Conservation (phyloP, 2,329 filamentous ascomycete genomes). For the Ophiocordyceps australis region DNA sequence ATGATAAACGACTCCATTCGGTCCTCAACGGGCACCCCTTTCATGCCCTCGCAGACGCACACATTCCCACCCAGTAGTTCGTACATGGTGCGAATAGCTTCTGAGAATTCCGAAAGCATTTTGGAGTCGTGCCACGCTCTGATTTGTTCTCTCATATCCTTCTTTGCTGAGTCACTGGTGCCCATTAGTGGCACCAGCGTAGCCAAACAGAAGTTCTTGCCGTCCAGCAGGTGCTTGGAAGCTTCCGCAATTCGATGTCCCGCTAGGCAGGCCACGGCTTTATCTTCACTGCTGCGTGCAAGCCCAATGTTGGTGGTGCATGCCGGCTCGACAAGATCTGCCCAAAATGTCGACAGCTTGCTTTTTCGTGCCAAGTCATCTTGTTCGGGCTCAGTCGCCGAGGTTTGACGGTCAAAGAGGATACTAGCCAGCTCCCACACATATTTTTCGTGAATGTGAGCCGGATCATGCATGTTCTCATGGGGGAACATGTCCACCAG, state of each 20-base stretch:
- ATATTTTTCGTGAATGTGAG: slow-evolving; percentile 44
- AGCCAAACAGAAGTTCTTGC: slow-evolving; percentile 67
- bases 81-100: slow-evolving; percentile 72
- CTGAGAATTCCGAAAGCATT: slow-evolving; percentile 71
- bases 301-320: slow-evolving; percentile 35
- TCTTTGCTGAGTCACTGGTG: slow-evolving; percentile 47
- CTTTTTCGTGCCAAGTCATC: slow-evolving; percentile 31
- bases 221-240: slow-evolving; percentile 59
- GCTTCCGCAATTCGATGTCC: slow-evolving; percentile 67
- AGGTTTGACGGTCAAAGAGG: slow-evolving; percentile 55
- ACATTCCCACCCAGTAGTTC: slow-evolving; percentile 78
- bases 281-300: slow-evolving; percentile 55
- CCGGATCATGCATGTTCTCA: slow-evolving; percentile 21
- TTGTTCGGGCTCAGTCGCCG: slow-evolving; percentile 20
- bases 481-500: slow-evolving; percentile 21
- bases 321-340: slow-evolving; percentile 43
- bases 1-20: slow-evolving; percentile 65
- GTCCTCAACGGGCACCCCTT: slow-evolving; percentile 57
- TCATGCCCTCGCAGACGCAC: slow-evolving; percentile 65
- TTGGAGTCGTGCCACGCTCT: slow-evolving; percentile 70
- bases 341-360: slow-evolving; percentile 49
- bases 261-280: slow-evolving; percentile 64
- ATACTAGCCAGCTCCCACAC: slow-evolving; percentile 80
- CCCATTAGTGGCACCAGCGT: slow-evolving; percentile 73
- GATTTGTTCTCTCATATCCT: slow-evolving; percentile 64